Evolutionary conservation across 2,329 filamentous ascomycete species (phyloP).

Genomic region (Talaromyces sp.): DNA sequence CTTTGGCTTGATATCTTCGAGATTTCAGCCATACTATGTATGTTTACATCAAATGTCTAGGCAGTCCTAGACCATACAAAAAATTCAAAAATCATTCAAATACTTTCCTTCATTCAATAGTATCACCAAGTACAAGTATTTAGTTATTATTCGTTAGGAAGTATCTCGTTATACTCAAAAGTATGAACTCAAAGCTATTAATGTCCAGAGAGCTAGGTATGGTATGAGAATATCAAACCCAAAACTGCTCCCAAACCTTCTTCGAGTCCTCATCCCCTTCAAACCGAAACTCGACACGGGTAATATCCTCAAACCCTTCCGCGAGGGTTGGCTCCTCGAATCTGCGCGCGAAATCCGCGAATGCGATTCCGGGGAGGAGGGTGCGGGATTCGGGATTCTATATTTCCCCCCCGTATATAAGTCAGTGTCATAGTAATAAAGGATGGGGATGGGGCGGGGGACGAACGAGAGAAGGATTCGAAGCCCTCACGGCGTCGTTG

Average conservation of each 20-base stretch:
- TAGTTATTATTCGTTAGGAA: not conserved
- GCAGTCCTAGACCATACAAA: constrained; percentile 17
- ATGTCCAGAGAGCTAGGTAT: not conserved
- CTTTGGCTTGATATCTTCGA: not conserved
- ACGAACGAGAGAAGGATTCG: constrained; percentile 50
- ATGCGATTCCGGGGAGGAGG: constrained; percentile 75
- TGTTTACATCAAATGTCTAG: constrained; percentile 12
- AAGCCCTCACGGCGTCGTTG: constrained; percentile 79
- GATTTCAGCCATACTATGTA: not conserved
- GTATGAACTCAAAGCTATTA: too few relatives aligned
- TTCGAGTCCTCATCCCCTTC: constrained; percentile 67
- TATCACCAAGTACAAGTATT: not conserved
- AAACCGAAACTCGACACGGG: constrained; percentile 72
- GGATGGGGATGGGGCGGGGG: too few relatives aligned
- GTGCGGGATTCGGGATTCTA: constrained; percentile 76
- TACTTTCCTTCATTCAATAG: not conserved
- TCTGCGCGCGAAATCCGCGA: constrained; percentile 69
- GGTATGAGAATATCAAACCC: constrained; percentile 48
- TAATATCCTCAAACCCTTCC: constrained; percentile 84
- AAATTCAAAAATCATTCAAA: constrained; percentile 5
- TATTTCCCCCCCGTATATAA: constrained; percentile 2
- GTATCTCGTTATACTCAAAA: too few relatives aligned
- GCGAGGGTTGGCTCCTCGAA: constrained; percentile 68
- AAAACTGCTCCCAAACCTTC: constrained; percentile 72
- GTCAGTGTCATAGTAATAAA: not conserved